A percentile compares a stretch with the other conserved stretches of the same genome.
These are phyloP conservation scores for Fusarium cyanostomum DNA, from an alignment of 2,329 filamentous ascomycete species.

Conservation along the genomic window DNA sequence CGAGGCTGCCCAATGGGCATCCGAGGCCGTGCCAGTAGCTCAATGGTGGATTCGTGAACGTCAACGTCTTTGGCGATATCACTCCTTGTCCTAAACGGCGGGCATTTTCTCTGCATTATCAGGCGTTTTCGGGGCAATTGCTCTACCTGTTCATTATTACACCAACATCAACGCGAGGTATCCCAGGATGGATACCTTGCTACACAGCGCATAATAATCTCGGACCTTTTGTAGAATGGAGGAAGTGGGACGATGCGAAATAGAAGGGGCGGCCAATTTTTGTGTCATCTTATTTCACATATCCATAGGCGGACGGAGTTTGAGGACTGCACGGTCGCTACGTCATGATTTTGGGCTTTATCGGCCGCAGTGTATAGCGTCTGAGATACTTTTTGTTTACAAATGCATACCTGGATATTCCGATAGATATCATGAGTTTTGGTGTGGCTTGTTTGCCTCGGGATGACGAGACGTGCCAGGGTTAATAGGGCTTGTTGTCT, in stretches of 20 bases:
- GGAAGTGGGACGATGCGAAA: conserved; percentile 14
- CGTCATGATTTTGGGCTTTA: conserved; percentile 6
- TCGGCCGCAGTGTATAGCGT: conserved; percentile 18
- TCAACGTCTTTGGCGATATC: conserved; percentile 38
- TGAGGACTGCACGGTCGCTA: conserved; percentile 8
- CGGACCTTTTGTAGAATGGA: conserved; percentile 9
- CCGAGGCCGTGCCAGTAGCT: conserved; percentile 37
- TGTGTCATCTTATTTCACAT: conserved; percentile 7
- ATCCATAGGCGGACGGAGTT: conserved; percentile 14
- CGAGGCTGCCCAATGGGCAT: conserved; percentile 45
- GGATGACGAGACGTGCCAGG: too few relatives aligned
- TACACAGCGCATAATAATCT: conserved; percentile 22
- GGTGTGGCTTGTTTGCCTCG: too few relatives aligned
- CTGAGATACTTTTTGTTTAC: conserved; percentile 6
- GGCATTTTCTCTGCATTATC: conserved; percentile 18
- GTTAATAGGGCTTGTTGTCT: too few relatives aligned
- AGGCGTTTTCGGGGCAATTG: conserved; percentile 25
- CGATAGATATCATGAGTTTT: background rate
- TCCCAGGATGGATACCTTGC: conserved; percentile 24
- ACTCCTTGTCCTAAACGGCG: conserved; percentile 22
- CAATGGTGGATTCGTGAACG: conserved; percentile 40
- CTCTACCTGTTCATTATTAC: conserved; percentile 4
- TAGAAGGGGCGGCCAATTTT: conserved; percentile 12
- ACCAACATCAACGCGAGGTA: background rate
- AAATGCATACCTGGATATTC: conserved; percentile 1